Evolutionary conservation across 805 yeast genomes (phyloP), one percentile per base, ranked within the genome.

Genomic region (Metschnikowia sp.): DNA sequence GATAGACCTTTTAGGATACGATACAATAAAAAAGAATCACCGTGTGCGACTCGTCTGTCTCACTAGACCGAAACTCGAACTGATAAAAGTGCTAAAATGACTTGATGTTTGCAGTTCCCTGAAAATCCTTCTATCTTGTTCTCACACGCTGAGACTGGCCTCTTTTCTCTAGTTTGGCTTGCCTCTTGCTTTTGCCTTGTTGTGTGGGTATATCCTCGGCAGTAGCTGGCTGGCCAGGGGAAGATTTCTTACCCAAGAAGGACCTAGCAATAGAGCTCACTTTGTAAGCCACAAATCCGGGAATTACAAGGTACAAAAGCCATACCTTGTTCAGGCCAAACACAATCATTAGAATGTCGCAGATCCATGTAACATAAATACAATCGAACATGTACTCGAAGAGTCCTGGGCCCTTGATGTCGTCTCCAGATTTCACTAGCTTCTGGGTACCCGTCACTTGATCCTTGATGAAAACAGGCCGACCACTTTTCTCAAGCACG

Each of bases 301-400:
- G 88, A 36, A 82, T 70, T 6, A 68, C 60, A n/a, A 68, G 48
- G 53, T 73, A 75, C 33, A 83, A 48, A 55, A 70, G 72, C 89
- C 89, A 87, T 8, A 79, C 81, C 58, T 75, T 74, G 60, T 78
- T 78, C 37, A 77, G 61, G 6, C 90, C 90, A 33, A 78, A 56
- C 0, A 79, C 19, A 6, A 79, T 55, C 70, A 81, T 77, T 43
- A 83, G 64, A 1, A 83, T 45, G 53, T 82, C 81, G 53, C 81
- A 69, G 18, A 77, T 55, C 76, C 84, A 75, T 3, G 90, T 84
- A 39, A 86, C 62, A 59, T 86, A 86, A 49, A 86, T 68, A 10
- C 84, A 62, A 59, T 86, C 94, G 59, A 83, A 83, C 72, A 85
- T 67, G 68, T 83, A 85, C 63, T 86, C 92, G 34, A 83, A 83